Evolutionary conservation across 1,284 basidiomycete species (phyloP).

Genomic region (Boletellus deceptivus): DNA sequence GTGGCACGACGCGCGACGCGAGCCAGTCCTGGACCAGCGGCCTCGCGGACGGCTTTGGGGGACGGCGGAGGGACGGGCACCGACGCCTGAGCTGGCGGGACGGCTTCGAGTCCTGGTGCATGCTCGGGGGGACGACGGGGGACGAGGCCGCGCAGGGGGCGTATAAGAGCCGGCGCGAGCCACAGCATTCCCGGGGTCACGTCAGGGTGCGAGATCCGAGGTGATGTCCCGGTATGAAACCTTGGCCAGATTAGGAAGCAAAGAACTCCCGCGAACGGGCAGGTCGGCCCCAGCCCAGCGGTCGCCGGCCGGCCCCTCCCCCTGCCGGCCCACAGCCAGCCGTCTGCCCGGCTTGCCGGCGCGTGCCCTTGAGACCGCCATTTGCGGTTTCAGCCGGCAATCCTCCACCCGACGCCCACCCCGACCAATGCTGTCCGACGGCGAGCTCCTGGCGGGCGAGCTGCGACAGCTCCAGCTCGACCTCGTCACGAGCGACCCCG

Average conservation of each 20-base stretch:
- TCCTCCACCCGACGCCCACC: background rate
- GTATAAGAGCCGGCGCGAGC: conserved; percentile 31
- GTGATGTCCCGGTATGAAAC: conserved; percentile 39
- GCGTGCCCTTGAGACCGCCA: too few relatives aligned
- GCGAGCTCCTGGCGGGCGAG: conserved; percentile 24
- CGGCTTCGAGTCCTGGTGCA: conserved; percentile 29
- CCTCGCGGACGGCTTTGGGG: conserved; percentile 10
- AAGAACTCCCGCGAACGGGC: conserved; percentile 12
- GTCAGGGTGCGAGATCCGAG: conserved; percentile 42
- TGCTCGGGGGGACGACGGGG: conserved; percentile 17
- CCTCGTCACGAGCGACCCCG: background rate
- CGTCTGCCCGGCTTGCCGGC: too few relatives aligned
- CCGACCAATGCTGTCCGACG: conserved; percentile 15
- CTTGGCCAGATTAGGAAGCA: conserved; percentile 35
- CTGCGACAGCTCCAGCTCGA: conserved; percentile 24
- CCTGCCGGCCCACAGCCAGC: background rate
- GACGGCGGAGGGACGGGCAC: conserved; percentile 6
- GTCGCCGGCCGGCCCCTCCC: background rate
- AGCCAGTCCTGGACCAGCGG: conserved; percentile 59
- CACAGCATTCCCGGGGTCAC: conserved; percentile 37
- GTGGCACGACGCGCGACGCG: conserved; percentile 53
- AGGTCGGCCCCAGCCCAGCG: too few relatives aligned
- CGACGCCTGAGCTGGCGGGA: conserved; percentile 22
- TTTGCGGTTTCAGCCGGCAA: too few relatives aligned
- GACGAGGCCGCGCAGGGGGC: conserved; percentile 12